Evolutionary conservation across 441 rosid species (phyloP).

Genomic region (Jatropha podagrica): DNA sequence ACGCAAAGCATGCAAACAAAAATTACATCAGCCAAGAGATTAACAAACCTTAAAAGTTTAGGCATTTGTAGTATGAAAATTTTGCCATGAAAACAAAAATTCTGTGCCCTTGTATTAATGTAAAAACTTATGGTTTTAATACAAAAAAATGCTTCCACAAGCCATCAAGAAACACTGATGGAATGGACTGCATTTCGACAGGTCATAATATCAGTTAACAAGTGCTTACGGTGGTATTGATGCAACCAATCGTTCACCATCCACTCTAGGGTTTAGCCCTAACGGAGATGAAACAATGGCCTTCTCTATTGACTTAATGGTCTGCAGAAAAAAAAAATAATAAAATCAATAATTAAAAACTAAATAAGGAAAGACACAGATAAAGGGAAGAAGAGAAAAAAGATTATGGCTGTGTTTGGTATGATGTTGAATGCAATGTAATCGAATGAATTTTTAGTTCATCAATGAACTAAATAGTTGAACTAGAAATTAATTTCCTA

Average conservation of each 20-base stretch:
- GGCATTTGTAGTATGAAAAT: not conserved
- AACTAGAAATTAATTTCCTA: no score
- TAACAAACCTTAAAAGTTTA: not conserved
- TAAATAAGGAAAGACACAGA: not conserved
- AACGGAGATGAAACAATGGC: conserved; percentile 87
- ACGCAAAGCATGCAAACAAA: conserved; percentile 9
- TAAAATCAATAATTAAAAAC: not conserved
- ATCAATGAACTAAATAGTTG: no score
- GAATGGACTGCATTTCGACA: not conserved
- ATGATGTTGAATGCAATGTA: no score
- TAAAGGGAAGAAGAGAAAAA: not conserved
- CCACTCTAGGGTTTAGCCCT: conserved; percentile 80
- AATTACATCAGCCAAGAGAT: conserved; percentile 22
- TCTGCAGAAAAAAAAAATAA: conserved; percentile 42
- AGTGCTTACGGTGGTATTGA: conserved; percentile 74
- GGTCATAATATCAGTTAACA: conserved; percentile 14
- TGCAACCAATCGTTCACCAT: conserved; percentile 81
- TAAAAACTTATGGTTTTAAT: not conserved
- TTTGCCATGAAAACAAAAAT: not conserved
- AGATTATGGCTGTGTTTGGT: no score
- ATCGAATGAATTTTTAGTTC: no score
- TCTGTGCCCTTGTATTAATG: not conserved
- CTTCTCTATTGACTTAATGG: conserved; percentile 67
- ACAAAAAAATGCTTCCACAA: not conserved
- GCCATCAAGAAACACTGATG: not conserved